Evolutionary conservation across 2,329 filamentous ascomycete species (phyloP).

Genomic region (Exophiala xenobiotica): DNA sequence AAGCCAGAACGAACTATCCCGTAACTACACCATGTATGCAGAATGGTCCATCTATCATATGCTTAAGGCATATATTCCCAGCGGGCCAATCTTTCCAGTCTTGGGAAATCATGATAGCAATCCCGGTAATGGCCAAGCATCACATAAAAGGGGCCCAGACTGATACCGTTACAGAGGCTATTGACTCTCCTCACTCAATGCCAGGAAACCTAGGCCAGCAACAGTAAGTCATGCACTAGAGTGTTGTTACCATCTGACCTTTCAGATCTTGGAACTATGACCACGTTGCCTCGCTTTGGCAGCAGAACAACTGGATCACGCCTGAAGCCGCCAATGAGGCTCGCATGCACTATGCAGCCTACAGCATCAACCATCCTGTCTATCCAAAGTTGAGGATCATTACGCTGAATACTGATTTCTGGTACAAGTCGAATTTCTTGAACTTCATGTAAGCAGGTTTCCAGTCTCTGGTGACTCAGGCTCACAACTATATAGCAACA

Average conservation of each 20-base stretch:
- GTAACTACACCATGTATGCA: slow-evolving; percentile 54
- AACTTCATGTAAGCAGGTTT: slow-evolving; percentile 34
- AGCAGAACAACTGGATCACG: slow-evolving; percentile 57
- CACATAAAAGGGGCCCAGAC: background rate
- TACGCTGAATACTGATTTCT: slow-evolving; percentile 55
- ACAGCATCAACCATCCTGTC: slow-evolving; percentile 50
- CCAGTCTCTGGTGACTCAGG: slow-evolving; percentile 31
- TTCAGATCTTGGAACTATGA: slow-evolving; percentile 56
- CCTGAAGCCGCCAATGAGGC: slow-evolving; percentile 47
- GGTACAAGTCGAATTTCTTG: slow-evolving; percentile 45
- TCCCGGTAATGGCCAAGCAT: slow-evolving; percentile 35
- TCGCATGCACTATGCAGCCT: slow-evolving; percentile 55
- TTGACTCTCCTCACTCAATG: slow-evolving; percentile 54
- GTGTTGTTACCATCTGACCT: background rate
- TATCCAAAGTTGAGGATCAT: slow-evolving; percentile 55
- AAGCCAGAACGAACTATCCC: slow-evolving; percentile 51
- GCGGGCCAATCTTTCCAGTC: slow-evolving; percentile 56
- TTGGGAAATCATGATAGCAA: slow-evolving; percentile 60
- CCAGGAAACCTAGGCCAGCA: slow-evolving; percentile 55
- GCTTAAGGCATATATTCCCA: slow-evolving; percentile 55
- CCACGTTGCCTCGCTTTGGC: slow-evolving; percentile 56
- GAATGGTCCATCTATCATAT: slow-evolving; percentile 55
- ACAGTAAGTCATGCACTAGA: slow-evolving; percentile 37
- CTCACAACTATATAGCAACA: slow-evolving; percentile 52
- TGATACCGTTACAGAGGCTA: slow-evolving; percentile 46